A percentile compares a stretch with the other conserved stretches of the same genome.
Evolutionary conservation across 2,329 filamentous ascomycete species (phyloP).

Genomic region (Myriangium duriaei): DNA sequence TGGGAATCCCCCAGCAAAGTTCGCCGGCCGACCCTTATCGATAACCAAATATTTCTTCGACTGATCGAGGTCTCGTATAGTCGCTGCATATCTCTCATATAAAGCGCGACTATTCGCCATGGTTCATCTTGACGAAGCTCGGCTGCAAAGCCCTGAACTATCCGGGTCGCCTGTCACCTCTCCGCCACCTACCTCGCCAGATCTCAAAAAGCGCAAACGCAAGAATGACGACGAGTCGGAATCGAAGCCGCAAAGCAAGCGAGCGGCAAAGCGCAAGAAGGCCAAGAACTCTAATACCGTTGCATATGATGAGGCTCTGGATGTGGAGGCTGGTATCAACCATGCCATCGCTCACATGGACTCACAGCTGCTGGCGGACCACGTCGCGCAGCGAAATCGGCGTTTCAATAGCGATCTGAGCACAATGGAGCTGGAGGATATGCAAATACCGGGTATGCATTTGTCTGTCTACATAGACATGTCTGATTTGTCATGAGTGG

Average conservation of each 20-base stretch:
- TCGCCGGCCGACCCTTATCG: no score
- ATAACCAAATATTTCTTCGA: no score
- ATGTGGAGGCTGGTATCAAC: constrained; percentile 50
- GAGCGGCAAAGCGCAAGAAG: constrained; percentile 43
- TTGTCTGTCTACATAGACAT: no score
- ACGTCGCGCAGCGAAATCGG: constrained; percentile 66
- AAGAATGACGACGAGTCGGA: constrained; percentile 20
- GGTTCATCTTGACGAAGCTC: no score
- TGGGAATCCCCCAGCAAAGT: no score
- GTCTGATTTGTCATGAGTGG: not conserved
- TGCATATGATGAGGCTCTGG: constrained; percentile 48
- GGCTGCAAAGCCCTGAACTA: constrained; percentile 5
- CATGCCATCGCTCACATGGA: constrained; percentile 73
- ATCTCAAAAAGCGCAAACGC: constrained; percentile 31
- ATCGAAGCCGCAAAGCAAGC: constrained; percentile 24
- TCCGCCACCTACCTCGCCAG: constrained; percentile 19
- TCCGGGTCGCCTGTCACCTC: constrained; percentile 9
- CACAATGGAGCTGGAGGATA: constrained; percentile 69
- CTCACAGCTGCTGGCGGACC: constrained; percentile 67
- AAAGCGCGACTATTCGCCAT: no score
- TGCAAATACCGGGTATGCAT: constrained; percentile 59
- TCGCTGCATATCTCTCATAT: no score
- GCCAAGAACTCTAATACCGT: constrained; percentile 43
- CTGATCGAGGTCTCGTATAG: no score
- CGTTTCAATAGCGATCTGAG: constrained; percentile 72